These are phyloP conservation scores for Tolypocladium ophioglossoides DNA, from an alignment of 2,329 filamentous ascomycete genomes.

Conservation along the genomic window DNA sequence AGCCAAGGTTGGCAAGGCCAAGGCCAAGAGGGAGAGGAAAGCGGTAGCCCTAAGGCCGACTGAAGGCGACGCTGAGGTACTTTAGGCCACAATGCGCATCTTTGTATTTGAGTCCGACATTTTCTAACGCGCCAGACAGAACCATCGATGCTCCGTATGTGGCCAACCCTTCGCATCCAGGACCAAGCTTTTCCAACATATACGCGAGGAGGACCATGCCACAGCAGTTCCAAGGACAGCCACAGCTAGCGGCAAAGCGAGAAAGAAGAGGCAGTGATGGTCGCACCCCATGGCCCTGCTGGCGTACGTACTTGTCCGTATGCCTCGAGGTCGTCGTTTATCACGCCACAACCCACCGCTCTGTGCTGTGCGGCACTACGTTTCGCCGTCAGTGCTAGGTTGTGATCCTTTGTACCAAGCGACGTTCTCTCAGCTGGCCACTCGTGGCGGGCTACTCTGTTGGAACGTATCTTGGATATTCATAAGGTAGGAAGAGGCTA, in stretches of 20 bases:
- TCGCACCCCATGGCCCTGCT: not conserved
- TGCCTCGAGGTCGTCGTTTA: not conserved
- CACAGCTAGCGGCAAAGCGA: constrained; percentile 10
- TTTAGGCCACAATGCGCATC: not conserved
- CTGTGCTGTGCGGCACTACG: not conserved
- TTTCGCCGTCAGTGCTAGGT: not conserved
- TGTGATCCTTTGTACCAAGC: not conserved
- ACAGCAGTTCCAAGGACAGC: constrained; percentile 27
- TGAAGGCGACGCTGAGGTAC: constrained; percentile 1
- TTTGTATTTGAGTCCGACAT: not conserved
- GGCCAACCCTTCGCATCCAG: constrained; percentile 44
- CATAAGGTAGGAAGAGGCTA: not conserved
- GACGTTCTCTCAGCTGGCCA: not conserved
- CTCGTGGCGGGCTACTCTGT: not conserved
- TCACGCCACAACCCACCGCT: not conserved
- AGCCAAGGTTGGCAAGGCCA: constrained; percentile 40
- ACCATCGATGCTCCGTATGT: constrained; percentile 36
- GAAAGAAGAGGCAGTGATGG: constrained; percentile 22
- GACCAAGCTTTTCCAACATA: constrained; percentile 63
- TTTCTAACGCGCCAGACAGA: not conserved
- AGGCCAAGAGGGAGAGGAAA: constrained; percentile 39
- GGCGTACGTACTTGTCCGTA: not conserved
- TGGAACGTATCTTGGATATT: not conserved
- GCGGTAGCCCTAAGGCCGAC: constrained; percentile 18
- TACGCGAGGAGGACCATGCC: constrained; percentile 56